Conservation (phyloP, 768 basidiomycete genomes). For the Suillus clintonianus region DNA sequence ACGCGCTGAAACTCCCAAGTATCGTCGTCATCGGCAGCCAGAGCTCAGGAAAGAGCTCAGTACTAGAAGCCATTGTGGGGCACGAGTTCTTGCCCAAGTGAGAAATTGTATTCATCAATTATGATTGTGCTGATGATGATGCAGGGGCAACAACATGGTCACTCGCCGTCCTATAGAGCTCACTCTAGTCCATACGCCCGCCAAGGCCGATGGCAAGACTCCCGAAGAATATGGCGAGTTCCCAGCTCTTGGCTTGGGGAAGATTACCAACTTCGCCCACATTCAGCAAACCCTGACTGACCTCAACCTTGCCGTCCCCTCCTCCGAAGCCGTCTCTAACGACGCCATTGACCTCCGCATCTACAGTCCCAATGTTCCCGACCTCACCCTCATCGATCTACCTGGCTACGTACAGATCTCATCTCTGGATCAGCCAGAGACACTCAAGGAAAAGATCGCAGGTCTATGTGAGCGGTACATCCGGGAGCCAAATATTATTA, state of each 20-base stretch:
- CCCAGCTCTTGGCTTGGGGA: constrained; percentile 85
- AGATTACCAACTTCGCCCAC: constrained; percentile 86
- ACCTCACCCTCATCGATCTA: constrained; percentile 95
- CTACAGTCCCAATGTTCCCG: constrained; percentile 93
- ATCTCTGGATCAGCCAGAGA: constrained; percentile 94
- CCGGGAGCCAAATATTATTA: constrained; percentile 98
- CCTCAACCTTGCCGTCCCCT: constrained; percentile 90
- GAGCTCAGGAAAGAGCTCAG: constrained; percentile 97
- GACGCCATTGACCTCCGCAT: constrained; percentile 97
- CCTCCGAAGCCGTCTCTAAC: constrained; percentile 88
- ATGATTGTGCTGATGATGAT: constrained; percentile 3
- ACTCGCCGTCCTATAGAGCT: constrained; percentile 97
- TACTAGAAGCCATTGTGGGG: constrained; percentile 95
- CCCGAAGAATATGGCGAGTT: constrained; percentile 91
- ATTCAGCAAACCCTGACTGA: constrained; percentile 94
- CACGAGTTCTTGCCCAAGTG: constrained; percentile 98
- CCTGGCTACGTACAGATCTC: constrained; percentile 97
- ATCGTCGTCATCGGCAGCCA: constrained; percentile 99
- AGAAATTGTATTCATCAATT: constrained; percentile 31
- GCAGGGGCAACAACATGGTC: constrained; percentile 98
- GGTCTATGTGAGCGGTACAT: constrained; percentile 94
- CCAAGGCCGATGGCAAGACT: constrained; percentile 47
- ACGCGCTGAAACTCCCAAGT: constrained; percentile 90
- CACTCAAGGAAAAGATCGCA: constrained; percentile 90
- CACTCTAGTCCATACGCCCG: constrained; percentile 90